These are phyloP conservation scores for Leccinum solheimii DNA, from an alignment of 1,284 basidiomycete genomes.

Conservation along the genomic window DNA sequence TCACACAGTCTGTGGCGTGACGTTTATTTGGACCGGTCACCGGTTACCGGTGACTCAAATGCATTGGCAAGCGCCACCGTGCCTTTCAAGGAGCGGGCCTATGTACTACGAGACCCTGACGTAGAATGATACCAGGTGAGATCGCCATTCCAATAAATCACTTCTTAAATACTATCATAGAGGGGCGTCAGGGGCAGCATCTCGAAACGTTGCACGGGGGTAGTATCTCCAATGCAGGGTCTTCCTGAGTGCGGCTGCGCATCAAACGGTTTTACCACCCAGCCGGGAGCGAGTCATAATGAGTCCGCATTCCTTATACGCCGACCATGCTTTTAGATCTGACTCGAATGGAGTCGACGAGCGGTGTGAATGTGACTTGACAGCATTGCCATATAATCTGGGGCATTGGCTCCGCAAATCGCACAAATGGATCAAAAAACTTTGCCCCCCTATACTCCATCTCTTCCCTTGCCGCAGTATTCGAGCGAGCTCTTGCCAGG, in stretches of 20 bases:
- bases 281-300: neutral
- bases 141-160: neutral
- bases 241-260: neutral
- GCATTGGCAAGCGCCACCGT: neutral
- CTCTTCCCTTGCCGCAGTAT: constrained; percentile 28
- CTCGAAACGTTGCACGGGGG: neutral
- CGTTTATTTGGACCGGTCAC: neutral
- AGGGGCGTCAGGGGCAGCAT: neutral
- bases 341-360: constrained; percentile 2
- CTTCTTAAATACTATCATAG: neutral
- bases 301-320: neutral
- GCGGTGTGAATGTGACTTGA: neutral
- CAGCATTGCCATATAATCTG: neutral
- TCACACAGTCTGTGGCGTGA: neutral
- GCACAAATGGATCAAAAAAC: constrained; percentile 16
- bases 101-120: neutral
- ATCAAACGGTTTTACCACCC: neutral
- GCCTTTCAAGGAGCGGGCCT: neutral
- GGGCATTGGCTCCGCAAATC: neutral
- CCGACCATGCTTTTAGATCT: neutral
- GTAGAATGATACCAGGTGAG: neutral
- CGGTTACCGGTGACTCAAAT: neutral
- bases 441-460: constrained; percentile 26
- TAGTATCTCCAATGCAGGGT: neutral
- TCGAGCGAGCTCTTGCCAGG: constrained; percentile 29